Base-by-base conservation (phyloP, 192 early-diverging fungal genomes). In the Gorgonomyces haynaldii region DNA sequence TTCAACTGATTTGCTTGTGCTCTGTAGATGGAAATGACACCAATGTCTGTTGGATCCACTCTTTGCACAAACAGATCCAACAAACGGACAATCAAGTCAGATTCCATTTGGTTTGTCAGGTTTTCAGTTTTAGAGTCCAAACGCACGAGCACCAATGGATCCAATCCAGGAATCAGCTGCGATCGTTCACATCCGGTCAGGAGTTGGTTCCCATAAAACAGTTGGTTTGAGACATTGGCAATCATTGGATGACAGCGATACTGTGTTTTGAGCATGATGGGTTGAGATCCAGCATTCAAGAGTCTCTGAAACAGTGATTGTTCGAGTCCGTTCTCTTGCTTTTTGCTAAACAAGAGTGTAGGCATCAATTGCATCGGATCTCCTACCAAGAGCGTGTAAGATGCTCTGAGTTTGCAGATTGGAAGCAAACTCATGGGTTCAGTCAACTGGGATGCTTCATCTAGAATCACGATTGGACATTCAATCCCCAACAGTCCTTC, bases 351-450 rank as follows among this genome's bases (percentile, higher is more conserved):
- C 2, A 69, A 72, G 27, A 94, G 43, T 2, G 84, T 86, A n/a
- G 91, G 91, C 5, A 85, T 70, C 35, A 96, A 70, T 70, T 93
- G 90, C 12, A 71, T 45, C 8, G 91, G 91, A 56, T 96, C 91
- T 1, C 91, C 91, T 23, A 96, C 81, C 26, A 96, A 63, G 21
- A 96, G 65, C 7, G 83, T 46, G 12, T 76, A 60, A 16, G 69
- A 61, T 23, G 72, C 70, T 2, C 61, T 43, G 16, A 86, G 81
- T 17, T 74, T 61, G 12, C 66, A 57, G 37, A 94, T 52, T 0
- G 91, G 89, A 0, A 96, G 72, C 54, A 96, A 62, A 0, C 83
- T 81, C 72, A 95, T 74, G 0, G 91, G 86, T 52, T 96, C 91
- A 25, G 84, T 78, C 38, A 94, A 75, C 59, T 95, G 86, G 25